phyloP scores from a whole-genome alignment of 495 filamentous ascomycete species.

The Symbiotaphrina buchneri region DNA sequence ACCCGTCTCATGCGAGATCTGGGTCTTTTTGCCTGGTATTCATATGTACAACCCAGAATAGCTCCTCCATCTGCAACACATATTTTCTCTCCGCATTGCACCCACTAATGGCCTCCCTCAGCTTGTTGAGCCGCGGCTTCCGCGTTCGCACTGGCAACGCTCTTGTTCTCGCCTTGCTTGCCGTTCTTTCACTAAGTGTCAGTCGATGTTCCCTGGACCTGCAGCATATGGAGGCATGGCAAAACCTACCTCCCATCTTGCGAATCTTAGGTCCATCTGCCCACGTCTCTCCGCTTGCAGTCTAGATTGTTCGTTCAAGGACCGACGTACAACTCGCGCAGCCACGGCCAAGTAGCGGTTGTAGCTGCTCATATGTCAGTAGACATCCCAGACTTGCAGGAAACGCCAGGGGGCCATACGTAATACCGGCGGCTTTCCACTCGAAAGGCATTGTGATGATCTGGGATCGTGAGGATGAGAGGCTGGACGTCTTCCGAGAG shows the following conservation, averaged over 20 bases:
- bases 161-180: conserved; percentile 79
- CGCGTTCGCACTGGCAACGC: conserved; percentile 49
- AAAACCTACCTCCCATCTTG: conserved; percentile 83
- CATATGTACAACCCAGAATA: no score
- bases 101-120: conserved; percentile 7
- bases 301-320: conserved; percentile 82
- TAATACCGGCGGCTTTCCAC: conserved; percentile 95
- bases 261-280: conserved; percentile 72
- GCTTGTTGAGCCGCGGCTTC: conserved; percentile 28
- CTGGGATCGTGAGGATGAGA: no score
- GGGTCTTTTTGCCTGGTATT: no score
- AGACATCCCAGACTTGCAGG: background rate
- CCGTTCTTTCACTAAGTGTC: conserved; percentile 42
- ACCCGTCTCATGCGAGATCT: no score
- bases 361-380: conserved; percentile 29
- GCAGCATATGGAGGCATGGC: background rate
- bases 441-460: conserved; percentile 79
- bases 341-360: conserved; percentile 67
- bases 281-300: conserved; percentile 74
- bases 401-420: conserved; percentile 30
- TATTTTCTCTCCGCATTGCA: background rate
- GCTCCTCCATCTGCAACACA: background rate
- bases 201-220: conserved; percentile 2
- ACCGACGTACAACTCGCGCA: conserved; percentile 62
- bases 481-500: conserved; percentile 6